Conservation (phyloP, 345 rosid species). For the Brassica napus region Da-Ae NC_063451.1:38409001-38409500, state of each 20-base stretch:
- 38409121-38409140: not conserved
- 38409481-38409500: not conserved
- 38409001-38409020: constrained; percentile 70
- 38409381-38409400: constrained; percentile 89
- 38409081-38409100: constrained; percentile 71
- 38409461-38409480: not conserved
- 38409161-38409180: not conserved
- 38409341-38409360: constrained; percentile 47
- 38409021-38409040: constrained; percentile 93
- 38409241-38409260: constrained; percentile 88
- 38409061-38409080: constrained; percentile 86
- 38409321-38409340: not conserved
- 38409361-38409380: constrained; percentile 95
- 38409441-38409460: constrained; percentile 64
- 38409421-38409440: constrained; percentile 92
- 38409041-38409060: constrained; percentile 93
- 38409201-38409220: constrained; percentile 93
- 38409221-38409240: constrained; percentile 89
- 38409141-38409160: too few species aligned
- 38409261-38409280: constrained; percentile 67
- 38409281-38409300: not conserved
- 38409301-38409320: not conserved
- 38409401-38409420: constrained; percentile 96
- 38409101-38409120: constrained; percentile 30
- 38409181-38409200: constrained; percentile 70